Base-by-base conservation (phyloP, 2,329 filamentous ascomycete species). In the Colletotrichum scovillei region DNA sequence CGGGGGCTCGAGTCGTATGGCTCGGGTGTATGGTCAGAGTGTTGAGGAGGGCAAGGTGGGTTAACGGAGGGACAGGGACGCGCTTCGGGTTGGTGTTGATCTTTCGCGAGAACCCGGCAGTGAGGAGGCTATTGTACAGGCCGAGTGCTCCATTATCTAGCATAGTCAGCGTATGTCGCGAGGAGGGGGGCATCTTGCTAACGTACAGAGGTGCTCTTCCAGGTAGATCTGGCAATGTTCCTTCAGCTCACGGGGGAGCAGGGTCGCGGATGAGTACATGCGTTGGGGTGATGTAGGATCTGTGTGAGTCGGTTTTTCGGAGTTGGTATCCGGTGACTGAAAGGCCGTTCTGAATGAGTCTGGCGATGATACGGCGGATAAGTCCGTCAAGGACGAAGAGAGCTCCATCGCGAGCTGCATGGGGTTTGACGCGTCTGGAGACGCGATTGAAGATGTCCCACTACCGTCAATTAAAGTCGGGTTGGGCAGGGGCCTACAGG, bases 1-100 rank as follows among this genome's bases (percentile, higher is more conserved):
- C 89, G 32, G 88, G 87, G 4, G 92, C 89, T 63, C 94, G 91
- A 3, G 92, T 97, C 1, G 95, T 98, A 75, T 93, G 90, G 28
- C 86, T 84, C 0, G 96, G 96, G 78, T 98, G 95, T 16, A 97
- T 89, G n/a, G 92, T 83, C n/a, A 98, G 86, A 1, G 94, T 97
- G 56, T 88, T 91, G n/a, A 95, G 88, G 9, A 98, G 86, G 8
- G 94, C 92, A 28, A 98, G 86, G 76, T 96, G 92, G 69, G 90
- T 89, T 0, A 93, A 88, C 2, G 93, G 90, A 1, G 96, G 94
- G 22, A 95, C 83, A 71, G 89, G 89, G 12, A 89, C 89, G 0
- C 90, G 85, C 38, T 82, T 83, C 12, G 79, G 78, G 7, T 74
- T 59, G 58, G 67, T 71, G 4, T 75, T 68, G 5, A 73, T 72